These are phyloP conservation scores for Fusarium sp. DNA, from an alignment of 2,329 filamentous ascomycete species.

Conservation along the genomic window DNA sequence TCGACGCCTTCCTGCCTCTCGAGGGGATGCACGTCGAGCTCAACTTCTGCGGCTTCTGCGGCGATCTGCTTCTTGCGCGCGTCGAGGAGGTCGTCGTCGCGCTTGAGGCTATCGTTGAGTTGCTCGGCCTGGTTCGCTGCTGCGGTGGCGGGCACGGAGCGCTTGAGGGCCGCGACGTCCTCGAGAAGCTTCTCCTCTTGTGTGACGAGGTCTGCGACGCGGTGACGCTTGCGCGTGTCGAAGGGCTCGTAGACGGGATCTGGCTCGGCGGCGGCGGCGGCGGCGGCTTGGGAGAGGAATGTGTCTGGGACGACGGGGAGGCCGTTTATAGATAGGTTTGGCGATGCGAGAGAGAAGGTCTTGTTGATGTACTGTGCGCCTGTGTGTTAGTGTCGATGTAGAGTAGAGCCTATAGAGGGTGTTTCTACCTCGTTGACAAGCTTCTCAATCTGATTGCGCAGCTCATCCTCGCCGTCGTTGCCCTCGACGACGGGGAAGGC, in stretches of 20 bases:
- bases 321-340: conserved; percentile 73
- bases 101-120: conserved; percentile 53
- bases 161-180: conserved; percentile 70
- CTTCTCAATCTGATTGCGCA: conserved; percentile 68
- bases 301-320: conserved; percentile 58
- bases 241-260: conserved; percentile 66
- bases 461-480: conserved; percentile 62
- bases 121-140: conserved; percentile 57
- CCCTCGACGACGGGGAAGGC: conserved; percentile 73
- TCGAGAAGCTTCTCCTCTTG: conserved; percentile 73
- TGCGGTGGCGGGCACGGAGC: conserved; percentile 59
- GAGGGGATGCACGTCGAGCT: conserved; percentile 50
- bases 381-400: not conserved
- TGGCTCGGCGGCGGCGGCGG: conserved; percentile 22
- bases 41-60: conserved; percentile 34
- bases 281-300: conserved; percentile 49
- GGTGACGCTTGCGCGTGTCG: conserved; percentile 67
- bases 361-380: conserved; percentile 66
- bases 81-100: conserved; percentile 61
- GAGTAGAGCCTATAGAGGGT: no score
- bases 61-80: conserved; percentile 36
- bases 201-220: conserved; percentile 68
- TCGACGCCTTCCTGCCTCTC: conserved; percentile 60
- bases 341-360: conserved; percentile 68
- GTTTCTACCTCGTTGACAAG: conserved; percentile 66